A percentile compares a stretch with the other conserved stretches of the same genome.
These are phyloP conservation scores for Pyricularia pennisetigena DNA, from an alignment of 2,329 filamentous ascomycete genomes.

Conservation along the genomic window DNA sequence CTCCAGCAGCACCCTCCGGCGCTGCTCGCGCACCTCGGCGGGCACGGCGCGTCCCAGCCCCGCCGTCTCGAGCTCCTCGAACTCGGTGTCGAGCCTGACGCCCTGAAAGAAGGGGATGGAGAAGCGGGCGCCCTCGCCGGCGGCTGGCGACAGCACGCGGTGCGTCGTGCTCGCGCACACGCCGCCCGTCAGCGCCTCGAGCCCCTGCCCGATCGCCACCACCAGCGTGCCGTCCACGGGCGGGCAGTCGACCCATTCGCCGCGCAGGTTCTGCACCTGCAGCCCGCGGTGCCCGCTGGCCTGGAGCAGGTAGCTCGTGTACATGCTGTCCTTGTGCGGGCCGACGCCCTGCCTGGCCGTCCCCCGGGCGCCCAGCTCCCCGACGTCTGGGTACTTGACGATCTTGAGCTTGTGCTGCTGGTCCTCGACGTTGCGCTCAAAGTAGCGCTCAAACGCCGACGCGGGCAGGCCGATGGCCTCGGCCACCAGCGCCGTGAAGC, in stretches of 20 bases:
- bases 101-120: slow-evolving; percentile 86
- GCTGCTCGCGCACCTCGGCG: slow-evolving; percentile 49
- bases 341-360: slow-evolving; percentile 48
- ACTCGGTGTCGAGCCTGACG: slow-evolving; percentile 67
- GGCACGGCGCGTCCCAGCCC: slow-evolving; percentile 47
- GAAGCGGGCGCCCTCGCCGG: slow-evolving; percentile 62
- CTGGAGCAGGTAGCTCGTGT: slow-evolving; percentile 73
- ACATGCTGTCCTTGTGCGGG: slow-evolving; percentile 79
- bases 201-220: slow-evolving; percentile 77
- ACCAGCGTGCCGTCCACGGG: slow-evolving; percentile 70
- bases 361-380: slow-evolving; percentile 37
- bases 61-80: slow-evolving; percentile 61
- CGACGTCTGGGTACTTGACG: slow-evolving; percentile 71
- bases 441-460: slow-evolving; percentile 68
- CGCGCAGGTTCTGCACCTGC: slow-evolving; percentile 72
- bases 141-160: slow-evolving; percentile 64
- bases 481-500: slow-evolving; percentile 72
- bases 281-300: slow-evolving; percentile 65
- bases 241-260: slow-evolving; percentile 74
- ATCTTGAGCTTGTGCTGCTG: slow-evolving; percentile 86
- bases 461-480: slow-evolving; percentile 67
- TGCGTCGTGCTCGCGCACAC: slow-evolving; percentile 79
- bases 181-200: slow-evolving; percentile 76
- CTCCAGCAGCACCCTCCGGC: slow-evolving; percentile 39
- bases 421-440: slow-evolving; percentile 47